Base-by-base conservation (phyloP, 2,329 filamentous ascomycete species). In the Phyllachora maydis region DNA sequence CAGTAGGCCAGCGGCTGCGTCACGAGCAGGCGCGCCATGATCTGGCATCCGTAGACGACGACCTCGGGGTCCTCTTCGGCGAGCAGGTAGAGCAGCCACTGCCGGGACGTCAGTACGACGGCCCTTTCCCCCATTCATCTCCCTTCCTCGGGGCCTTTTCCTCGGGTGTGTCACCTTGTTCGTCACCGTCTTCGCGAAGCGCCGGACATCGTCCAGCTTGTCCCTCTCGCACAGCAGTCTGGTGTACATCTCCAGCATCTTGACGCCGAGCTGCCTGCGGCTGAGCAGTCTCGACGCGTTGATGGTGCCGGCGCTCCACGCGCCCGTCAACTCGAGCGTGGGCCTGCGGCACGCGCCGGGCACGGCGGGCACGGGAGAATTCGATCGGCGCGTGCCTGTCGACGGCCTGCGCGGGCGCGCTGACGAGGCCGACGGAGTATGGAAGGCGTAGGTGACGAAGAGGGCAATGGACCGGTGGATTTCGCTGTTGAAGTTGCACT, bases 71-170 rank as follows among this genome's bases (percentile, higher is more conserved):
- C 77, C 30, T 78, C 68, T 41, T 93, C 83, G 6, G 79, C 79
- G 23, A 95, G 59, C 9, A 98, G 63, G 45, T 93, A 91, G 9
- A 98, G 53, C 9, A 92, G 62, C 83, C 83, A 93, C 73, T 85
- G 33, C 21, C 28, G 26, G 30, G 35, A 37, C 24, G 35, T 47
- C 41, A 53, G 41, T 33, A 35, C 38, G 26, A 36, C 37, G 27
- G 34, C 28, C 17, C 24, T 30, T 29, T 5, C 21, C 14, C 7
- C 12, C 12, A 8, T 10, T n/a, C 11, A 11, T 23, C 11, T 23
- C 14, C 16, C 12, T 28, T 23, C 26, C 26, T 31, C 24, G 28
- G 28, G 33, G 33, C 31, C 27, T 29, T 23, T 21, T 27, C 29
- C 9, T 9, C 6, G 6, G 6, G 27, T 32, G 30, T 46, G 55